Percentiles rank a stretch among this genome's conserved stretches.
phyloP scores from a whole-genome alignment of 1,139 yeast species.

The Pneumocystis murina region DNA sequence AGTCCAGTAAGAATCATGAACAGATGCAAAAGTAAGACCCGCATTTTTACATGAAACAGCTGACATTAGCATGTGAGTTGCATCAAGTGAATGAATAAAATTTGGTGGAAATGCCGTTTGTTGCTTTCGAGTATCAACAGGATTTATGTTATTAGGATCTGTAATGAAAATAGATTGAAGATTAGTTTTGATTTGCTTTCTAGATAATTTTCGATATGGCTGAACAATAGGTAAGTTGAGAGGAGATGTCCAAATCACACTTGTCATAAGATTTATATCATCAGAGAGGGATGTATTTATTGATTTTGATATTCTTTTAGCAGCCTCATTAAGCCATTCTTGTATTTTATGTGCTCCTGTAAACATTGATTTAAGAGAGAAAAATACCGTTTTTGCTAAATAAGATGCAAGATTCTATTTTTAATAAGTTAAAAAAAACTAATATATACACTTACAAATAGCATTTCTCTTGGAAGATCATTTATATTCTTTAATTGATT shows the following conservation, averaged over 20 bases:
- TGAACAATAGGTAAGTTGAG: slow-evolving; percentile 85
- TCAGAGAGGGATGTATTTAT: slow-evolving; percentile 16
- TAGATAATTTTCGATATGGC: slow-evolving; percentile 65
- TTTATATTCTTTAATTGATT: slow-evolving; percentile 30
- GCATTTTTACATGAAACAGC: slow-evolving; percentile 61
- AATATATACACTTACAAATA: not conserved
- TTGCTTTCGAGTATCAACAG: slow-evolving; percentile 80
- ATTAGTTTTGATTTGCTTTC: slow-evolving; percentile 55
- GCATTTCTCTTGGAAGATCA: slow-evolving; percentile 21
- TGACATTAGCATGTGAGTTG: slow-evolving; percentile 89
- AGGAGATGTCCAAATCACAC: slow-evolving; percentile 97
- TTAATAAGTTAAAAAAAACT: not conserved
- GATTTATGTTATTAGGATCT: slow-evolving; percentile 70
- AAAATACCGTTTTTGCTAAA: slow-evolving; percentile 64
- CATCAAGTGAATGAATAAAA: slow-evolving; percentile 87
- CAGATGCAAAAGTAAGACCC: slow-evolving; percentile 77
- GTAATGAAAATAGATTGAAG: slow-evolving; percentile 68
- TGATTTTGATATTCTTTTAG: slow-evolving; percentile 59
- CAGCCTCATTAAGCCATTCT: slow-evolving; percentile 87
- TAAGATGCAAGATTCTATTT: slow-evolving; percentile 37
- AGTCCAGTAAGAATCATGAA: slow-evolving; percentile 97
- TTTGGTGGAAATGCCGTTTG: slow-evolving; percentile 92
- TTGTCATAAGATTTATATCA: slow-evolving; percentile 45
- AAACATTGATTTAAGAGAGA: slow-evolving; percentile 70
- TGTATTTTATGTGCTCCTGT: slow-evolving; percentile 90